phyloP scores from a whole-genome alignment of 73 alveolate species.

The Stentor roeselii region DNA sequence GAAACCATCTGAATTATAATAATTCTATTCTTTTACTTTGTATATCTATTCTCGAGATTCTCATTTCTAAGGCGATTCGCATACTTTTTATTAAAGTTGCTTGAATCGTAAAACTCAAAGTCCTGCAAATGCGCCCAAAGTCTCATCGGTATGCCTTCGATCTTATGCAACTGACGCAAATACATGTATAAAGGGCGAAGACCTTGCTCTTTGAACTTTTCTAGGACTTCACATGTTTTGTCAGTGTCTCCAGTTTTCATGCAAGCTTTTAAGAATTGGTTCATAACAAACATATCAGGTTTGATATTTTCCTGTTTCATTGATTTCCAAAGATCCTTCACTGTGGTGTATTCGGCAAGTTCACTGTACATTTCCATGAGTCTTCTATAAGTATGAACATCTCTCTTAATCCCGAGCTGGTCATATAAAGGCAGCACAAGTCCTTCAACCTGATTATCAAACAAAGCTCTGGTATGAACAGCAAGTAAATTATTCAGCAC shows the following conservation, averaged over 20 bases:
- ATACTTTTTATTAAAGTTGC: neutral
- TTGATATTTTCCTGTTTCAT: neutral
- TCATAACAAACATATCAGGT: conserved; percentile 4
- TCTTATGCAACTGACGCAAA: neutral
- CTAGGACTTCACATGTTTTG: neutral
- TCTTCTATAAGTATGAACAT: neutral
- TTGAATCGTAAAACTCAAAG: neutral
- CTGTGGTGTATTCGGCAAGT: neutral
- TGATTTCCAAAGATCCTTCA: conserved; percentile 2
- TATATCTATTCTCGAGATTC: neutral
- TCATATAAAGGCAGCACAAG: conserved; percentile 14
- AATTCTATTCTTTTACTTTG: neutral
- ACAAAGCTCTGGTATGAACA: neutral
- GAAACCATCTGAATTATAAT: too few relatives aligned
- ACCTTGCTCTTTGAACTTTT: neutral
- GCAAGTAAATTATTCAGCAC: neutral
- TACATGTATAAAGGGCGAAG: neutral
- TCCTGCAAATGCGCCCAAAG: conserved; percentile 17
- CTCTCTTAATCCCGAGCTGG: neutral
- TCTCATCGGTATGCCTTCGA: conserved; percentile 3
- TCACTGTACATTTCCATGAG: conserved; percentile 6
- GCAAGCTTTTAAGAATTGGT: neutral
- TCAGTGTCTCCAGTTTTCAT: conserved; percentile 22
- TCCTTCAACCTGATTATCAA: neutral
- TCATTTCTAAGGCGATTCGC: conserved; percentile 1